A percentile compares a stretch with the other conserved stretches of the same genome.
phyloP scores from a whole-genome alignment of 2,329 filamentous ascomycete species.

The Ophiobolus disseminans region DNA sequence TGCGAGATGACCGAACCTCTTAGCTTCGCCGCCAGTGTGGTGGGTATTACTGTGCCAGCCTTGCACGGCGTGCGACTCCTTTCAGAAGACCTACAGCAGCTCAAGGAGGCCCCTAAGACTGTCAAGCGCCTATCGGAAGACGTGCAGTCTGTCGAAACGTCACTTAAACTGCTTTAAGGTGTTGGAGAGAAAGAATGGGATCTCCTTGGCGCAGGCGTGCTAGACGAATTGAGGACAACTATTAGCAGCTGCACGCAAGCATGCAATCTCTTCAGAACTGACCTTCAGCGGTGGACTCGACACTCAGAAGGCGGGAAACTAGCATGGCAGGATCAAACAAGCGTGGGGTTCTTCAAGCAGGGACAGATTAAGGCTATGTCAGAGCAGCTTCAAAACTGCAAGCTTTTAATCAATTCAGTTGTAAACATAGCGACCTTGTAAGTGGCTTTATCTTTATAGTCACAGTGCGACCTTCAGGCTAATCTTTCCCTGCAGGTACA shows the following conservation, averaged over 20 bases:
- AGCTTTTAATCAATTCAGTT: constrained; percentile 37
- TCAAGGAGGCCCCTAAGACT: constrained; percentile 43
- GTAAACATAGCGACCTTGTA: constrained; percentile 45
- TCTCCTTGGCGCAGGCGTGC: constrained; percentile 36
- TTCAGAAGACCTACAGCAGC: constrained; percentile 39
- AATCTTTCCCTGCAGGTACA: constrained; percentile 32
- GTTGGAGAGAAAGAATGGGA: constrained; percentile 43
- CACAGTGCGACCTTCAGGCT: constrained; percentile 12
- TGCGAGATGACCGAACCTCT: constrained; percentile 34
- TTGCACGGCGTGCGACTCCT: constrained; percentile 41
- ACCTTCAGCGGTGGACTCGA: constrained; percentile 43
- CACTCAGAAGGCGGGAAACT: constrained; percentile 43
- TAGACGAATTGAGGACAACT: constrained; percentile 33
- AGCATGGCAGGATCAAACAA: constrained; percentile 41
- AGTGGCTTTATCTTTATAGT: constrained; percentile 14
- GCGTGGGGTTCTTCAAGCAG: constrained; percentile 47
- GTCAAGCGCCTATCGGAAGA: constrained; percentile 40
- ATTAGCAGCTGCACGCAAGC: constrained; percentile 38
- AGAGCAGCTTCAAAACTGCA: constrained; percentile 44
- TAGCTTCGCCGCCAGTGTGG: constrained; percentile 39
- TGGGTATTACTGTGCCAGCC: constrained; percentile 39
- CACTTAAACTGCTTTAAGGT: constrained; percentile 37
- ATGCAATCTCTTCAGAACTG: constrained; percentile 39
- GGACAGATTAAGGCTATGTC: constrained; percentile 43
- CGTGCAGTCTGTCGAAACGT: constrained; percentile 34